These are phyloP conservation scores for Porogramme epimiltina DNA, from an alignment of 1,284 basidiomycete genomes.

Conservation along the genomic window DNA sequence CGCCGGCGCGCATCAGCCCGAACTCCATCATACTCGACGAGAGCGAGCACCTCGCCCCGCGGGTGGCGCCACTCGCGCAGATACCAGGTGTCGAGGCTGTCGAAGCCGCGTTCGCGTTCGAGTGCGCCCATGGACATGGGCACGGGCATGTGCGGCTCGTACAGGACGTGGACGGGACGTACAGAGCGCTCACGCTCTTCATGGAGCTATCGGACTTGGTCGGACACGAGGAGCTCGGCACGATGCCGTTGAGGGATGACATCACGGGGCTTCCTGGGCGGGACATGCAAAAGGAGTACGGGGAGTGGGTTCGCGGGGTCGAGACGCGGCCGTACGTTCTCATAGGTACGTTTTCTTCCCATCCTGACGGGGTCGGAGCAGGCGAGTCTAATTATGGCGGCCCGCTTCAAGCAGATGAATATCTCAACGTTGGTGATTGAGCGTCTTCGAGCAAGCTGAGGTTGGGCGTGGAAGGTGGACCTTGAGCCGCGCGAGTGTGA, in stretches of 20 bases:
- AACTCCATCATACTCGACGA: too few relatives aligned
- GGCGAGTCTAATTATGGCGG: slow-evolving; percentile 51
- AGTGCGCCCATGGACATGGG: slow-evolving; percentile 38
- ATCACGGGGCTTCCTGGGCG: slow-evolving; percentile 14
- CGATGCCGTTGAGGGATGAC: slow-evolving; percentile 16
- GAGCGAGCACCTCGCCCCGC: slow-evolving; percentile 28
- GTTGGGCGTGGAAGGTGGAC: too few relatives aligned
- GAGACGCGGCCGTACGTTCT: slow-evolving; percentile 19
- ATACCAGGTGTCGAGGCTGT: slow-evolving; percentile 16
- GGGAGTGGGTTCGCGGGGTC: slow-evolving; percentile 16
- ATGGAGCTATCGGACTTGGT: slow-evolving; percentile 32
- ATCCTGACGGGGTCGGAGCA: slow-evolving; percentile 38
- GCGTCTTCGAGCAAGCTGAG: too few relatives aligned
- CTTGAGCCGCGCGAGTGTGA: too few relatives aligned
- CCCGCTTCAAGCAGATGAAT: slow-evolving; percentile 53
- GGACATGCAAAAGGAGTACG: slow-evolving; percentile 17
- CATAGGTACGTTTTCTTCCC: not conserved
- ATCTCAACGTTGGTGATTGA: slow-evolving; percentile 53
- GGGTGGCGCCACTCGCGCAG: slow-evolving; percentile 20
- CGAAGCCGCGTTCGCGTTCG: slow-evolving; percentile 41
- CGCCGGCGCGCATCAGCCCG: slow-evolving; percentile 25
- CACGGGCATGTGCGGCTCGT: slow-evolving; percentile 41
- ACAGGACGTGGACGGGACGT: slow-evolving; percentile 9
- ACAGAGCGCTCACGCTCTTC: slow-evolving; percentile 29
- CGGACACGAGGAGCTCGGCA: slow-evolving; percentile 32